A percentile compares a stretch with the other conserved stretches of the same genome.
Evolutionary conservation across 768 basidiomycete genomes (phyloP).

Genomic region (Hemileccinum rubropunctum): DNA sequence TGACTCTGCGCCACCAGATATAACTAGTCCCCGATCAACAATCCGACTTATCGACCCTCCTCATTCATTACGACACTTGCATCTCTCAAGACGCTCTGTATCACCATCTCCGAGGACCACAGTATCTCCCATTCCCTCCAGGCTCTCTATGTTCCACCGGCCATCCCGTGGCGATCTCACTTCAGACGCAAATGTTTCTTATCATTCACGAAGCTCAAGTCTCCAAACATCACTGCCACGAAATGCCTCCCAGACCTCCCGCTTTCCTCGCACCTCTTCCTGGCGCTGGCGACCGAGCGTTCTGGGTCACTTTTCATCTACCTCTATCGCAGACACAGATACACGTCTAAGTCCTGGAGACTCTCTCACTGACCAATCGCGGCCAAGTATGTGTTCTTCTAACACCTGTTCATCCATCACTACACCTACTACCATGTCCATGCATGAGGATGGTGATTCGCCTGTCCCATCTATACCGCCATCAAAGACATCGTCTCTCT

Average conservation of each 20-base stretch:
- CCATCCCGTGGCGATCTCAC: slow-evolving; percentile 26
- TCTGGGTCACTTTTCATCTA: slow-evolving; percentile 57
- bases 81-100: slow-evolving; percentile 42
- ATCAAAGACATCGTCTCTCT: slow-evolving; percentile 33
- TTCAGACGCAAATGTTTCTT: slow-evolving; percentile 28
- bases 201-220: slow-evolving; percentile 51
- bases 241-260: slow-evolving; percentile 4
- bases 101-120: slow-evolving; percentile 38
- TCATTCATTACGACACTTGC: slow-evolving; percentile 40
- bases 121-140: slow-evolving; percentile 35
- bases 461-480: slow-evolving; percentile 38
- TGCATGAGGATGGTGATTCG: slow-evolving; percentile 40
- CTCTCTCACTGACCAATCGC: slow-evolving; percentile 40
- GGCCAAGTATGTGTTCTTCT: slow-evolving; percentile 61
- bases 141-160: slow-evolving; percentile 44
- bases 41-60: slow-evolving; percentile 35
- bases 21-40: slow-evolving; percentile 31
- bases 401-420: slow-evolving; percentile 51
- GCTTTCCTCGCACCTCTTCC: slow-evolving; percentile 17
- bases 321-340: slow-evolving; percentile 45
- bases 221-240: slow-evolving; percentile 40
- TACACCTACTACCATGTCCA: slow-evolving; percentile 30
- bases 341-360: slow-evolving; percentile 43
- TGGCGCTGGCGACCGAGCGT: slow-evolving; percentile 65
- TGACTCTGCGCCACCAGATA: slow-evolving; percentile 19